Evolutionary conservation across 2,329 filamentous ascomycete genomes (phyloP).

Genomic region (Cytospora chrysosperma): DNA sequence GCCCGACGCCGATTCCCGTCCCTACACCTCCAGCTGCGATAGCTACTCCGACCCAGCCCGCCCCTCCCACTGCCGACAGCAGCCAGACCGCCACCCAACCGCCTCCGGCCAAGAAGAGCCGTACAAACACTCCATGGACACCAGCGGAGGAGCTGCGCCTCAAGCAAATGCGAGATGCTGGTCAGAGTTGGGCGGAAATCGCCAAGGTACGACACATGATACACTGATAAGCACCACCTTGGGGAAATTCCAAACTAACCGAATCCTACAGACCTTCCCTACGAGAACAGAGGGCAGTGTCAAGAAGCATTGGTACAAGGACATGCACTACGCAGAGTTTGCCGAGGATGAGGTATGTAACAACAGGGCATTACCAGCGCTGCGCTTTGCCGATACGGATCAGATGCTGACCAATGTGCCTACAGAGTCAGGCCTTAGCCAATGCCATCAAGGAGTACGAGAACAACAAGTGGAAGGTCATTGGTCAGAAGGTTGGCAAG

Average conservation of each 20-base stretch:
- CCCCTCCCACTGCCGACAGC: slow-evolving; percentile 33
- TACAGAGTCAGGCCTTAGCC: slow-evolving; percentile 73
- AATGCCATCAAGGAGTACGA: slow-evolving; percentile 99
- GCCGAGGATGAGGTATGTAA: slow-evolving; percentile 84
- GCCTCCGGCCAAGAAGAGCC: slow-evolving; percentile 79
- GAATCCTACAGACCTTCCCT: slow-evolving; percentile 72
- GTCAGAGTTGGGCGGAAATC: slow-evolving; percentile 96
- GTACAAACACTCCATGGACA: slow-evolving; percentile 99
- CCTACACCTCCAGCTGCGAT: slow-evolving; percentile 31
- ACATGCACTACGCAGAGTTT: slow-evolving; percentile 99
- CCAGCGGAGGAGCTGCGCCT: slow-evolving; percentile 88
- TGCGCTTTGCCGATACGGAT: slow-evolving; percentile 2
- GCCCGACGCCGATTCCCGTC: slow-evolving; percentile 30
- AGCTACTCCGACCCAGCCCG: slow-evolving; percentile 29
- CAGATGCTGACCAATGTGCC: slow-evolving; percentile 4
- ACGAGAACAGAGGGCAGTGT: slow-evolving; percentile 93
- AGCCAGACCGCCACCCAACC: slow-evolving; percentile 38
- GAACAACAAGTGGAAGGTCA: slow-evolving; percentile 97
- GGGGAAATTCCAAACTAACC: slow-evolving; percentile 20
- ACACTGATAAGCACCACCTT: background rate
- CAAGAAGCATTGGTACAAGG: slow-evolving; percentile 99
- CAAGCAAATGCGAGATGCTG: slow-evolving; percentile 90
- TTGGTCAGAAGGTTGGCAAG: slow-evolving; percentile 95
- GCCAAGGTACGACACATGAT: slow-evolving; percentile 68
- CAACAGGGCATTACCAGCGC: slow-evolving; percentile 26